These are phyloP conservation scores for Dendrobium nobile DNA, from an alignment of 106 monocot species.

Conservation along the genomic window DNA sequence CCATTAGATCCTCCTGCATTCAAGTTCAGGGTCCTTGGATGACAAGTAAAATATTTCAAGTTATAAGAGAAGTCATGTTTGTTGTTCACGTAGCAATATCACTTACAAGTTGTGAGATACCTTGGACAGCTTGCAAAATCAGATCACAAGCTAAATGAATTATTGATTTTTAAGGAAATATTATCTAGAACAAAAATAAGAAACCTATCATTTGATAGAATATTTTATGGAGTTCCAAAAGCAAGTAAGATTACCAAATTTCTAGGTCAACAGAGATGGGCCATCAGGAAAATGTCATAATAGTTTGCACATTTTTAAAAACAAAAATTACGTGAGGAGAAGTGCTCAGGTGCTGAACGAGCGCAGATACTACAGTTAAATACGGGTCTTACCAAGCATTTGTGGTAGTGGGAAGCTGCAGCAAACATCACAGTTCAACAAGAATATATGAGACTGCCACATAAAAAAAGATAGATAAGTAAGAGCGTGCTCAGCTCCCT, in stretches of 20 bases:
- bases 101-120: background rate
- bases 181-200: background rate
- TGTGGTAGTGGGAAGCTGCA: slow-evolving; percentile 85
- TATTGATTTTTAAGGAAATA: background rate
- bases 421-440: slow-evolving; percentile 98
- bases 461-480: background rate
- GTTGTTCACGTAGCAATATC: background rate
- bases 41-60: background rate
- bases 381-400: slow-evolving; percentile 63
- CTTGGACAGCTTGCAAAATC: background rate
- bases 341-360: background rate
- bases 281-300: background rate
- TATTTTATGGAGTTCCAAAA: background rate
- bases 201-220: background rate
- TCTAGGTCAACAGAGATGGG: background rate
- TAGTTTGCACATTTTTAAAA: background rate
- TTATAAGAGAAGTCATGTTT: background rate
- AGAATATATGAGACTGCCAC: slow-evolving; percentile 85
- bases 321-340: background rate
- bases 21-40: background rate
- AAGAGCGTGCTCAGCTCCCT: background rate
- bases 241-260: background rate
- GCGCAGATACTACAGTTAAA: background rate
- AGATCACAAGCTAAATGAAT: background rate
- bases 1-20: background rate